These are phyloP conservation scores for Acacia acuminata DNA, from an alignment of 306 rosid genomes.

Conservation along the genomic window DNA sequence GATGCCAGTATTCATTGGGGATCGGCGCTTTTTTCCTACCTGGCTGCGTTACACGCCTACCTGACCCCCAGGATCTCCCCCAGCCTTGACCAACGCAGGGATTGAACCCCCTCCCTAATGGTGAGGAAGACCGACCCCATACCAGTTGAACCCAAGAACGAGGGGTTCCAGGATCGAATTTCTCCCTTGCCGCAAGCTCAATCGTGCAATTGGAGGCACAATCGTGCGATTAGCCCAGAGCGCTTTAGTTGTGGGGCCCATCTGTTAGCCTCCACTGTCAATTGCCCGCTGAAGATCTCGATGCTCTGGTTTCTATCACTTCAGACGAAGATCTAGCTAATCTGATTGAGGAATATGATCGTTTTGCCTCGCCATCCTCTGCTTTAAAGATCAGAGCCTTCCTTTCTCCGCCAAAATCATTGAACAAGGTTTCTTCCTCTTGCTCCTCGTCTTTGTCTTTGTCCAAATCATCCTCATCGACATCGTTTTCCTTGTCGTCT, in stretches of 20 bases:
- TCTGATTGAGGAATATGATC: slow-evolving; percentile 68
- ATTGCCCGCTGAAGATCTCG: slow-evolving; percentile 61
- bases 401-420: slow-evolving; percentile 51
- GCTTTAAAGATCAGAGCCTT: slow-evolving; percentile 66
- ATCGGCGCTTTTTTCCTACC: too few species aligned
- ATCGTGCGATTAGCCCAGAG: too few species aligned
- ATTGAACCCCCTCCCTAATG: too few species aligned
- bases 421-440: slow-evolving; percentile 38
- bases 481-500: slow-evolving; percentile 36
- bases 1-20: too few species aligned
- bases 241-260: slow-evolving; percentile 38
- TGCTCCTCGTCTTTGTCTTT: slow-evolving; percentile 39
- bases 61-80: too few species aligned
- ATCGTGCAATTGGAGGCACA: too few species aligned
- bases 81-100: too few species aligned
- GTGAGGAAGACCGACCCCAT: too few species aligned
- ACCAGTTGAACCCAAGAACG: too few species aligned
- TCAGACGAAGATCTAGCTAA: slow-evolving; percentile 67
- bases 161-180: too few species aligned
- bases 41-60: too few species aligned
- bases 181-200: too few species aligned
- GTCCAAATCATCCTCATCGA: slow-evolving; percentile 37
- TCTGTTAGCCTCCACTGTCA: slow-evolving; percentile 55
- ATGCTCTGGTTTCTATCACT: slow-evolving; percentile 66
- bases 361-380: slow-evolving; percentile 39